Evolutionary conservation across 495 filamentous ascomycete genomes (phyloP).

Genomic region (Annulohypoxylon moriforme): DNA sequence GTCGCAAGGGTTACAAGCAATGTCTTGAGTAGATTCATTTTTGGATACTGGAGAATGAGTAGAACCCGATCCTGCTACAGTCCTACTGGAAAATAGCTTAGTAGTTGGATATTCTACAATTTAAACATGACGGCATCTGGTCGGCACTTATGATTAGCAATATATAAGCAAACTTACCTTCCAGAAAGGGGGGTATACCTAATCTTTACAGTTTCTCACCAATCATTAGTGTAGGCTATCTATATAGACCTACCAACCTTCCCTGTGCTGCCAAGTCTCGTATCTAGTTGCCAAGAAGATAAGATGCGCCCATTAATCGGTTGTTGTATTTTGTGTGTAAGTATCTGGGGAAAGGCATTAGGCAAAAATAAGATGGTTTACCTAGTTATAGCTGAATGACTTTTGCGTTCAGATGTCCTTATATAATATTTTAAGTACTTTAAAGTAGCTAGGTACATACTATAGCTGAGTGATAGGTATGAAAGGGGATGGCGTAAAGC

Average conservation of each 20-base stretch:
- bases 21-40: slow-evolving; percentile 28
- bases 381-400: no score
- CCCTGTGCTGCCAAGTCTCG: slow-evolving; percentile 27
- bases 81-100: neutral
- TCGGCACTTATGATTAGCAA: neutral
- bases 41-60: neutral
- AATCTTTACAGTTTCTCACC: slow-evolving; percentile 15
- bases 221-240: slow-evolving; percentile 11
- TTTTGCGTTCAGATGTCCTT: no score
- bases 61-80: neutral
- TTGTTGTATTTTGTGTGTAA: neutral
- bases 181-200: slow-evolving; percentile 20
- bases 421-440: neutral
- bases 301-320: neutral
- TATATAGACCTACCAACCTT: slow-evolving; percentile 3
- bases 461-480: neutral
- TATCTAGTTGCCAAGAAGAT: slow-evolving; percentile 32
- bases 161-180: slow-evolving; percentile 23
- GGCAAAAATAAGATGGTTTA: neutral
- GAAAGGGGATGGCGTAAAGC: neutral
- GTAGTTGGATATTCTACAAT: neutral
- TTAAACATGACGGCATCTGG: neutral
- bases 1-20: slow-evolving; percentile 20
- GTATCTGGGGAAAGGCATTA: neutral
- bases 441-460: neutral